Base-by-base conservation (phyloP, 257 asterid genomes). In the Nicotiana paniculata region DNA sequence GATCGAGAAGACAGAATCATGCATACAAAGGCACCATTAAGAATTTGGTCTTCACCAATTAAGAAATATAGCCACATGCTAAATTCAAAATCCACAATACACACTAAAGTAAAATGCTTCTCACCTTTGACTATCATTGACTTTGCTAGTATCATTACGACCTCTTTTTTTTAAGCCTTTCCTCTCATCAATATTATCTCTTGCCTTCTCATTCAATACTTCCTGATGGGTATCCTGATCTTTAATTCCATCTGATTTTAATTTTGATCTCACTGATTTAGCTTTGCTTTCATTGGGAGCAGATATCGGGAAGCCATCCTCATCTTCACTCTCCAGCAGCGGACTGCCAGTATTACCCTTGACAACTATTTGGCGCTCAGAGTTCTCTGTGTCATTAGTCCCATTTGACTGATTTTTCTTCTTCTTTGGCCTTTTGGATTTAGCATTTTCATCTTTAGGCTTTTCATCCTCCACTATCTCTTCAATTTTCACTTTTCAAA, bases 231-330 rank as follows among this genome's bases (percentile, higher is more conserved):
- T 48, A 26, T n/a, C 81, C 82, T 83, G 86, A 21, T 61, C 77
- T 54, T 84, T 72, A 30, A 62, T 84, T 13, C 81, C 85, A 79
- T 81, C 86, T 21, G 81, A 28, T 62, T 67, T 82, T 69, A 83
- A 32, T 79, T 70, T 74, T 81, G 87, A 63, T 74, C 83, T 86
- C 24, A 81, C 83, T 67, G 39, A 16, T 39, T 84, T 87, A 82
- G 85, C 35, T 81, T 80, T 88, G 32, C 81, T 81, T 81, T 77
- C 87, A 74, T 59, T n/a, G 33, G 87, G 37, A 62, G 87, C 74
- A 46, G 92, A 83, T 83, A 87, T 77, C 4, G 98, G 99, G 81
- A 94, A 91, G 48, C 99, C 99, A 90, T 96, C 98, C 75, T 96
- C 98, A 70, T 94, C 98, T 91, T 96, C 99, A 84, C 96, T 91